Conservation (phyloP, 345 rosid genomes). For the Rhodomyrtus tomentosa region DNA sequence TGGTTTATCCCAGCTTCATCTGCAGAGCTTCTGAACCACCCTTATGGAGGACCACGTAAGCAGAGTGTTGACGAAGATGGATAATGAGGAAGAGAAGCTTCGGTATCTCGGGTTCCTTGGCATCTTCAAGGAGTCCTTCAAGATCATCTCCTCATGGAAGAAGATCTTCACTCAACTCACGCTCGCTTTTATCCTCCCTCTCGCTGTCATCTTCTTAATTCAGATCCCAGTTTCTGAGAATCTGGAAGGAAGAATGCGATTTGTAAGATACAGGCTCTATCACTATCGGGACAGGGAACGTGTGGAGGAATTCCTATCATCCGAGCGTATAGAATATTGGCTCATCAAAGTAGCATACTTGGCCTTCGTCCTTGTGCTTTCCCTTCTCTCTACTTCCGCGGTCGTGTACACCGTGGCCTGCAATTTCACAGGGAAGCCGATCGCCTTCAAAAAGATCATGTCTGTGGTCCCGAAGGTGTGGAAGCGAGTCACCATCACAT, state of each 20-base stretch:
- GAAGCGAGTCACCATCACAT: slow-evolving; percentile 37
- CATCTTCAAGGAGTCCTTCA: slow-evolving; percentile 29
- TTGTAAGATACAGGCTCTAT: not conserved
- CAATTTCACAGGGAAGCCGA: slow-evolving; percentile 18
- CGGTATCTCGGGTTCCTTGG: slow-evolving; percentile 31
- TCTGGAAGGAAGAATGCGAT: slow-evolving; percentile 1
- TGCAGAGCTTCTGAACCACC: not conserved
- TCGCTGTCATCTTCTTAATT: slow-evolving; percentile 25
- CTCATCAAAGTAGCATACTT: slow-evolving; percentile 25
- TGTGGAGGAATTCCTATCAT: not conserved
- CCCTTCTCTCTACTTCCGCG: slow-evolving; percentile 37
- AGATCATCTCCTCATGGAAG: slow-evolving; percentile 30
- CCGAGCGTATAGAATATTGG: not conserved
- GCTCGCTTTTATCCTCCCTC: slow-evolving; percentile 28
- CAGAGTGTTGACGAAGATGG: slow-evolving; percentile 10
- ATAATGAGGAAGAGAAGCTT: slow-evolving; percentile 34
- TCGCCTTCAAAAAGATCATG: slow-evolving; percentile 22
- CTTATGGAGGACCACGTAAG: not conserved
- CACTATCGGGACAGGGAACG: not conserved
- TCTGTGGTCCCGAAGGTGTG: slow-evolving; percentile 35
- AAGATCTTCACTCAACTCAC: slow-evolving; percentile 35
- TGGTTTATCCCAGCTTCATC: not conserved
- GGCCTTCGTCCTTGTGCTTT: slow-evolving; percentile 22
- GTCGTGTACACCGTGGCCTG: slow-evolving; percentile 33
- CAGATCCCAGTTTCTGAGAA: slow-evolving; percentile 19